Base-by-base conservation (phyloP, 2,329 filamentous ascomycete genomes). In the Hortaea sp. region DNA sequence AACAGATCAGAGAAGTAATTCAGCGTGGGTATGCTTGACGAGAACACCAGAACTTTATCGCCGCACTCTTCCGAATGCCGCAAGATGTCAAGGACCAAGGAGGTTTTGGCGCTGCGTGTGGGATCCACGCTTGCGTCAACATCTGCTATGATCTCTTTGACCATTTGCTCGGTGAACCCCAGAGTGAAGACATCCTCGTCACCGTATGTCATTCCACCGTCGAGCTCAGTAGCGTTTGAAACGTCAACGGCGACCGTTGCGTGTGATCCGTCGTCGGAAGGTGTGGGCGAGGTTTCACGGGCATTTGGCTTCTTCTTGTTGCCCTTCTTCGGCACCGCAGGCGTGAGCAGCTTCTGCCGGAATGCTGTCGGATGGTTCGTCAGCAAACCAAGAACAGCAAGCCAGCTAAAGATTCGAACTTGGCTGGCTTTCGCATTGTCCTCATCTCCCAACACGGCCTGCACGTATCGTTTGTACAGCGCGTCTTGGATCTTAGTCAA, bases 31-130 rank as follows among this genome's bases (percentile, higher is more conserved):
- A 88, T 70, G 10, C 80, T 84, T 45, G 88, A 83, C 0, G 84
- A 85, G 58, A 95, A 95, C 0, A 95, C 69, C 1, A 95, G 72
- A 1, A 88, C 76, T 57, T 88, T 88, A 62, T 95, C 89, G 0
- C 74, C 72, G 0, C 71, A 65, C 1, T 61, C 60, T 35, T 74
- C 75, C 5, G 82, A 82, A 51, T 82, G 74, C 20, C 82, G 70
- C 0, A 95, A 63, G 42, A 95, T 90, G 40, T 74, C 66, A 39
- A 79, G 66, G n/a, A 94, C 67, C 5, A 89, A 68, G 9, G 70
- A 57, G 5, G 83, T 76, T 59, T 92, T 90, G 59, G 80, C 74
- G 0, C 88, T 94, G 9, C 81, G 63, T 0, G 62, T 54, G 1
- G 75, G 59, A 4, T 74, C 68, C 9, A 71, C 63, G 5, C 73